Percentiles rank a stretch among this genome's conserved stretches.
These are phyloP conservation scores for Hymenoscyphus linearis DNA, from an alignment of 2,329 filamentous ascomycete species.

Conservation along the genomic window DNA sequence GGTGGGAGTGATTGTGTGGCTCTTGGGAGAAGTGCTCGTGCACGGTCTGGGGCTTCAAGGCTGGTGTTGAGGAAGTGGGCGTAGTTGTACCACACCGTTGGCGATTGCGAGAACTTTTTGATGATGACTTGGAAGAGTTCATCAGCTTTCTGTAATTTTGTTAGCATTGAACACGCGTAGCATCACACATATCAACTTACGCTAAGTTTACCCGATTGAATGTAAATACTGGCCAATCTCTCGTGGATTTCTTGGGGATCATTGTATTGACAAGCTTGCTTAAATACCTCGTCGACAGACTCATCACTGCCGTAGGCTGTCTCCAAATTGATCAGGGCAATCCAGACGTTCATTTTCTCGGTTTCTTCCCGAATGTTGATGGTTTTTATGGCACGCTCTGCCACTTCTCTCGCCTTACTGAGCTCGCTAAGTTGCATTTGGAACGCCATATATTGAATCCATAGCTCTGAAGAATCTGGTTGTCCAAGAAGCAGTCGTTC, in stretches of 20 bases:
- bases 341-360: constrained; percentile 94
- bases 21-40: constrained; percentile 71
- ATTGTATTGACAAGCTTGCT: constrained; percentile 88
- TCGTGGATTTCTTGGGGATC: constrained; percentile 87
- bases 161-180: constrained; percentile 21
- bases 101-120: constrained; percentile 78
- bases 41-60: constrained; percentile 62
- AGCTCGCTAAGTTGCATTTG: constrained; percentile 89
- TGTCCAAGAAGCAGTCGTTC: constrained; percentile 88
- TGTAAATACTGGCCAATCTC: constrained; percentile 88
- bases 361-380: constrained; percentile 88
- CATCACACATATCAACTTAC: constrained; percentile 45
- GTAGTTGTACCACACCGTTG: constrained; percentile 89
- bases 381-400: constrained; percentile 81
- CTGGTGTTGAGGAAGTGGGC: constrained; percentile 85
- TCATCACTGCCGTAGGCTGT: constrained; percentile 84
- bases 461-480: constrained; percentile 87
- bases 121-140: constrained; percentile 78
- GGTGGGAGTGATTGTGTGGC: constrained; percentile 77
- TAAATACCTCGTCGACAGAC: constrained; percentile 79
- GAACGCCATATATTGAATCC: constrained; percentile 99
- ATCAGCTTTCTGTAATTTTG: constrained; percentile 67
- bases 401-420: constrained; percentile 80
- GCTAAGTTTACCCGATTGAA: constrained; percentile 78
- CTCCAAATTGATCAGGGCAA: constrained; percentile 89